Evolutionary conservation across 2,329 filamentous ascomycete species (phyloP).

Genomic region (Cladophialophora exuberans): DNA sequence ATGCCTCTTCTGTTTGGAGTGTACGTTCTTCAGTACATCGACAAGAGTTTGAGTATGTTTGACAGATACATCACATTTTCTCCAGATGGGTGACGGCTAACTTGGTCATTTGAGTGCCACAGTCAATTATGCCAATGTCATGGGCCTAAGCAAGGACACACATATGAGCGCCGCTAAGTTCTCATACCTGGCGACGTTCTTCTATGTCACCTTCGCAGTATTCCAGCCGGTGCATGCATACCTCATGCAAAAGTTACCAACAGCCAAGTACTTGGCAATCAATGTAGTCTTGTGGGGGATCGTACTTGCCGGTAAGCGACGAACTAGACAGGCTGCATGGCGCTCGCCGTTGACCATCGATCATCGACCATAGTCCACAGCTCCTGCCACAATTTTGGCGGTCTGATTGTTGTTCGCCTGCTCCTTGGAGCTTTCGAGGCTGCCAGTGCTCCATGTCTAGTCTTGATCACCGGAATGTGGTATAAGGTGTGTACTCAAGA

Average conservation of each 20-base stretch:
- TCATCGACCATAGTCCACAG: background rate
- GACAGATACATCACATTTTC: background rate
- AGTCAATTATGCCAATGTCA: conserved; percentile 65
- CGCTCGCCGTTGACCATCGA: background rate
- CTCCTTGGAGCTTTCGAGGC: conserved; percentile 65
- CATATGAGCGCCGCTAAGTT: conserved; percentile 63
- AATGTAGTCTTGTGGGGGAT: conserved; percentile 60
- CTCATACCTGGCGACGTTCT: conserved; percentile 63
- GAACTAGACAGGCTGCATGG: background rate
- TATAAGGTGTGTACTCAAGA: conserved; percentile 41
- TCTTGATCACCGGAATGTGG: conserved; percentile 64
- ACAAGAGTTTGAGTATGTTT: conserved; percentile 37
- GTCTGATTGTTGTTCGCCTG: conserved; percentile 58
- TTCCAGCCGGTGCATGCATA: conserved; percentile 60
- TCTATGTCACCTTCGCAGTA: conserved; percentile 64
- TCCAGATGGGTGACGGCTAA: background rate
- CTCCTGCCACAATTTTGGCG: conserved; percentile 57
- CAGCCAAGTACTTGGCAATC: conserved; percentile 62
- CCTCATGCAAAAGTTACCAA: conserved; percentile 63
- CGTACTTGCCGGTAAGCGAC: conserved; percentile 44
- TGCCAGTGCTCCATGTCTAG: conserved; percentile 62
- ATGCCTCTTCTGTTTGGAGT: conserved; percentile 40
- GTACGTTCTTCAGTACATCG: conserved; percentile 40
- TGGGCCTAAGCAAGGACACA: conserved; percentile 62
- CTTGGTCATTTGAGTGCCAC: too few species aligned